These are phyloP conservation scores for Neopestalotiopsis rosae DNA, from an alignment of 2,329 filamentous ascomycete species.

Conservation along the genomic window DNA sequence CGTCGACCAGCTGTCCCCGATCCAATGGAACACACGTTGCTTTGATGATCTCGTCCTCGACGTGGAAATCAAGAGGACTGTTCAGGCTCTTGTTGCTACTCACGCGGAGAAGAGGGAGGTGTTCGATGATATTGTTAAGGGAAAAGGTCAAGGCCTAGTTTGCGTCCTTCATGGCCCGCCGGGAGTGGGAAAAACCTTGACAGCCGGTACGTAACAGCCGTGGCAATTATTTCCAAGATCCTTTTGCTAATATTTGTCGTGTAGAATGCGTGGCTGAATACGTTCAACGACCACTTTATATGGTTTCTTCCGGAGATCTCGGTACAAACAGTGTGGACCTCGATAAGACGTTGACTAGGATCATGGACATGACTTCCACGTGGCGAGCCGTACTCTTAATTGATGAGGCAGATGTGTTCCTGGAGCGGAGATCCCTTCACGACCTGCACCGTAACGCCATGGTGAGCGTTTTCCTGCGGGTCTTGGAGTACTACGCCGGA, in stretches of 20 bases:
- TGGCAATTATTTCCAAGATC: too few relatives aligned
- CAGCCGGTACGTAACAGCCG: conserved; percentile 28
- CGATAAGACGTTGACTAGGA: conserved; percentile 24
- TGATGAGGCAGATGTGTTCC: conserved; percentile 36
- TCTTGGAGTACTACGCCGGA: conserved; percentile 18
- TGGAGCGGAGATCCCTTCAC: conserved; percentile 36
- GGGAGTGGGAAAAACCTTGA: conserved; percentile 49
- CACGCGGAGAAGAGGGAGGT: conserved; percentile 21
- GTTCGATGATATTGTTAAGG: conserved; percentile 28
- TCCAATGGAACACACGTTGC: conserved; percentile 27
- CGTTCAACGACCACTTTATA: conserved; percentile 37
- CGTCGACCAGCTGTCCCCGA: conserved; percentile 15
- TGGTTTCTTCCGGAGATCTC: conserved; percentile 35
- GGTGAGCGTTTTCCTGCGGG: conserved; percentile 25
- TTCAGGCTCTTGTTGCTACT: conserved; percentile 27
- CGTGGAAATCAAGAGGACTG: conserved; percentile 24
- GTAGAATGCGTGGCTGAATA: conserved; percentile 38
- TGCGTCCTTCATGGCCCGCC: conserved; percentile 51
- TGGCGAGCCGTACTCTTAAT: conserved; percentile 41
- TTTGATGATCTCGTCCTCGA: conserved; percentile 30
- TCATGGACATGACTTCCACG: conserved; percentile 46
- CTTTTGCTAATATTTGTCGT: too few relatives aligned
- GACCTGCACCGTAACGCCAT: conserved; percentile 23
- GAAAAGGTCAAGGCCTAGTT: conserved; percentile 44
- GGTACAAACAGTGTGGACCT: conserved; percentile 30